Conservation (phyloP, 1,284 basidiomycete genomes). For the Lignosus rhinocerotis region DNA sequence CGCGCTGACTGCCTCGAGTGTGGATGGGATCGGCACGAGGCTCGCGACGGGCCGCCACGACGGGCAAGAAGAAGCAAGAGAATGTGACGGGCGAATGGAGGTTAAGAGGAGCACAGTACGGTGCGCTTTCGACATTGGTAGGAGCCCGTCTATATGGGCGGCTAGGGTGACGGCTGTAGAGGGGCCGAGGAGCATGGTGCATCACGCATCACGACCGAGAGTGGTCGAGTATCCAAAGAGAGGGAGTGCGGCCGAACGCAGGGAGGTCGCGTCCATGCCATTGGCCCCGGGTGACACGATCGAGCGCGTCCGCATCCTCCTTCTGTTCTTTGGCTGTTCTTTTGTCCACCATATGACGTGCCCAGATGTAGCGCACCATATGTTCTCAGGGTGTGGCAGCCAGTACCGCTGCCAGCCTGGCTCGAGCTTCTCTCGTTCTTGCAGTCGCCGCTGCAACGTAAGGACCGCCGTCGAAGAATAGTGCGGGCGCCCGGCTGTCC, state of each 20-base stretch:
- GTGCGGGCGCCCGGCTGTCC: slow-evolving; percentile 12
- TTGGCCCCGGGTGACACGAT: background rate
- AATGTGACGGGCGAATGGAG: background rate
- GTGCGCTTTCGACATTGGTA: background rate
- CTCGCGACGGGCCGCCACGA: slow-evolving; percentile 2
- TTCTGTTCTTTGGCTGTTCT: background rate
- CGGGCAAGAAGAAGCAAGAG: background rate
- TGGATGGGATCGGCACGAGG: slow-evolving; percentile 3
- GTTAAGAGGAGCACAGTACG: background rate
- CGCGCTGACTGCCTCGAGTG: background rate
- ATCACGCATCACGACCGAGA: background rate
- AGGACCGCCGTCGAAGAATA: slow-evolving; percentile 10
- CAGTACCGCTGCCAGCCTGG: background rate
- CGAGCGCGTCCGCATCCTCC: background rate
- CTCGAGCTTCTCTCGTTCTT: slow-evolving; percentile 13
- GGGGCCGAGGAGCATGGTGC: background rate
- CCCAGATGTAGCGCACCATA: slow-evolving; percentile 1
- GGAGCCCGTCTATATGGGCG: background rate
- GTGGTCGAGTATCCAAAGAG: background rate
- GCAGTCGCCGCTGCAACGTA: slow-evolving; percentile 15
- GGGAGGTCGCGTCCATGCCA: background rate
- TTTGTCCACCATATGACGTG: slow-evolving; percentile 5
- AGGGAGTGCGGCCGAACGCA: background rate
- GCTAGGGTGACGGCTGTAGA: background rate
- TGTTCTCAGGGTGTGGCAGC: slow-evolving; percentile 14